A percentile compares a stretch with the other conserved stretches of the same genome.
Conservation (phyloP, 139 green algal species). For the Haematococcus sp. region DNA sequence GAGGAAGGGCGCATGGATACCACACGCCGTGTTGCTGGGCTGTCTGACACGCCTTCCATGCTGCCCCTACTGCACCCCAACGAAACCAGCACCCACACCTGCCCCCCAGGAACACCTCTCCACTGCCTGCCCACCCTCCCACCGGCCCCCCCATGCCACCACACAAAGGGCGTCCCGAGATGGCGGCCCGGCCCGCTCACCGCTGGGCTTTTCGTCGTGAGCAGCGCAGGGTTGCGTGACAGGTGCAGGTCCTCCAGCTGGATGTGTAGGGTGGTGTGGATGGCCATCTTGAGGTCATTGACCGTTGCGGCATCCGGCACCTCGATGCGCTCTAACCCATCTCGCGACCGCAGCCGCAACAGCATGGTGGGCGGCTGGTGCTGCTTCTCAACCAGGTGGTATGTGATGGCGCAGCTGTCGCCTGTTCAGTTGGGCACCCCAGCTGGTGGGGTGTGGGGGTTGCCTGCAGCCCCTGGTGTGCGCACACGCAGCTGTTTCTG, state of each 20-base stretch:
- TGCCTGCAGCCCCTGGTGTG: too few relatives aligned
- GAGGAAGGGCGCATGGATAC: too few relatives aligned
- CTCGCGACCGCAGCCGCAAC: conserved; percentile 66
- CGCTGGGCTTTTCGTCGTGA: conserved; percentile 51
- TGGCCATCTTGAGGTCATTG: conserved; percentile 45
- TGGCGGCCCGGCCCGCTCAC: neutral
- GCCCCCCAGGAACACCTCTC: neutral
- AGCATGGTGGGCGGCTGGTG: conserved; percentile 48
- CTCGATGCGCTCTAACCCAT: conserved; percentile 82
- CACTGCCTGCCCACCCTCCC: neutral
- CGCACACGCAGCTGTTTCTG: too few relatives aligned
- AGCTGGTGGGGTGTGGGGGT: too few relatives aligned
- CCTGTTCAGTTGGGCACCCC: too few relatives aligned
- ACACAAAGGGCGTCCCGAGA: neutral
- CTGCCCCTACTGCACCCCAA: too few relatives aligned
- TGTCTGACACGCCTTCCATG: too few relatives aligned
- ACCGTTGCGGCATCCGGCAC: conserved; percentile 50
- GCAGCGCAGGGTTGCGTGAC: conserved; percentile 65
- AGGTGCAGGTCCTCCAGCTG: conserved; percentile 70
- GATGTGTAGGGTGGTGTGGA: conserved; percentile 64
- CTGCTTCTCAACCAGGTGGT: too few relatives aligned
- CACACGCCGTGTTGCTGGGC: too few relatives aligned
- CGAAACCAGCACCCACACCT: neutral
- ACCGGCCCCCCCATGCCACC: neutral
- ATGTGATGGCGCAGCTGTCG: too few relatives aligned